phyloP scores from a whole-genome alignment of 129 eudicot genomes.

The Flaveria ramosissima region DNA sequence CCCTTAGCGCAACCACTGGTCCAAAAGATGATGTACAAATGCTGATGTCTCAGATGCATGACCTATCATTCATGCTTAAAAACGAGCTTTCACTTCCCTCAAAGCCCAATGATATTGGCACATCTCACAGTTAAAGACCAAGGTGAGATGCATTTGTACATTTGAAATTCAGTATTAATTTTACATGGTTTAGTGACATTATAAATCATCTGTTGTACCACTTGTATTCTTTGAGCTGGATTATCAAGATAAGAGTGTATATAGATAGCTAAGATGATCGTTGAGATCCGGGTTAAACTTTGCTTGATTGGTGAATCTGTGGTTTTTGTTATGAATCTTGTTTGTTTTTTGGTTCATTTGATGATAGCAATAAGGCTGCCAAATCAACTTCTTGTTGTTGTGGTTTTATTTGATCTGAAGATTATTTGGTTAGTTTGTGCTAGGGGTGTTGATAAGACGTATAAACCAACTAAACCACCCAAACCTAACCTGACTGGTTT shows the following conservation, averaged over 20 bases:
- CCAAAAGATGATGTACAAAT: slow-evolving; percentile 41
- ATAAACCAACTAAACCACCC: neutral
- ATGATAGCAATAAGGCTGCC: slow-evolving; percentile 14
- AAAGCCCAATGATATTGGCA: slow-evolving; percentile 21
- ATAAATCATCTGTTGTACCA: slow-evolving; percentile 32
- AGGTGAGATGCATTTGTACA: slow-evolving; percentile 21
- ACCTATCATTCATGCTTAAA: slow-evolving; percentile 78
- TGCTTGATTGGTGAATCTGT: slow-evolving; percentile 20
- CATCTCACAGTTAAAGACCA: slow-evolving; percentile 21
- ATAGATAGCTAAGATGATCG: slow-evolving; percentile 23
- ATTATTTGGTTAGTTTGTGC: neutral
- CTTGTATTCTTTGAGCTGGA: slow-evolving; percentile 33
- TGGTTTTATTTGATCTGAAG: neutral
- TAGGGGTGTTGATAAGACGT: neutral
- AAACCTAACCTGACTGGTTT: neutral
- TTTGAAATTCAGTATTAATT: neutral
- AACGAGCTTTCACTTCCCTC: slow-evolving; percentile 55
- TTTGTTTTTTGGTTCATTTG: slow-evolving; percentile 8
- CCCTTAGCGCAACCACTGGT: slow-evolving; percentile 14
- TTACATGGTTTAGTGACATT: slow-evolving; percentile 3
- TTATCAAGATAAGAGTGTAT: slow-evolving; percentile 27
- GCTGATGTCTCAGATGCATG: slow-evolving; percentile 80
- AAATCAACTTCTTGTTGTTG: neutral
- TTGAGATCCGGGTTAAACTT: slow-evolving; percentile 16
- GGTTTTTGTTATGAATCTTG: neutral